Base-by-base conservation (phyloP, 768 basidiomycete genomes). In the Auricularia sp. region DNA sequence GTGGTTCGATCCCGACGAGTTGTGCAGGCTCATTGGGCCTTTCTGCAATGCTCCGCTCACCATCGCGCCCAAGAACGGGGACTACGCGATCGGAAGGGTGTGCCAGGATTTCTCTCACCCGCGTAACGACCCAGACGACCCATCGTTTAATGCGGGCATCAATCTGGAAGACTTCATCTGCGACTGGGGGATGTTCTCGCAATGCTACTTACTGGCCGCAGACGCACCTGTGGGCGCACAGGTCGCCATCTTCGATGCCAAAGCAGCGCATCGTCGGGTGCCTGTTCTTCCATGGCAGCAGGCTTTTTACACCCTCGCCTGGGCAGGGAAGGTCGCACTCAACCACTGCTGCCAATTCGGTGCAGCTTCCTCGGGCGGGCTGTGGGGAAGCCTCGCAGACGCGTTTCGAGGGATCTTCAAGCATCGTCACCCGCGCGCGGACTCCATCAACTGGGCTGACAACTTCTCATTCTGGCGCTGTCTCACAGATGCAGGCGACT, bases 391-490 rank as follows among this genome's bases (percentile, higher is more conserved):
- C 1, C 61, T 77, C 0, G 74, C 74, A 7, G 73, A 78, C 61
- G 73, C 73, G 23, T 68, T 77, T 3, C 66, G 71, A 5, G 68
- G 62, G 6, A 73, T 78, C 14, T 76, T 74, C 67, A 0, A 47
- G 10, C 53, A 64, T 6, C 8, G 64, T 2, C 65, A 63, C 2
- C 61, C 73, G 43, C 18, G 34, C 18, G 10, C 47, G 8, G 68
- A 65, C 3, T 64, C 76, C 16, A 12, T 54, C 23, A 79, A 78
- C 64, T 79, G 78, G 77, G 77, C 78, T 0, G 76, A 79, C 70
- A 72, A 79, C 61, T 77, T 78, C 62, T 61, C 68, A 18, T 64
- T 69, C 61, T 76, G 3, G 71, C 73, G 2, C 6, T 51, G 11
- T 2, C 11, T 6, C 6, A 16, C 16, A 51, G 11, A 6, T 6